A percentile compares a stretch with the other conserved stretches of the same genome.
Evolutionary conservation across 176 grass and related monocot genomes (phyloP).

Genomic region (Eragrostis nindensis): DNA sequence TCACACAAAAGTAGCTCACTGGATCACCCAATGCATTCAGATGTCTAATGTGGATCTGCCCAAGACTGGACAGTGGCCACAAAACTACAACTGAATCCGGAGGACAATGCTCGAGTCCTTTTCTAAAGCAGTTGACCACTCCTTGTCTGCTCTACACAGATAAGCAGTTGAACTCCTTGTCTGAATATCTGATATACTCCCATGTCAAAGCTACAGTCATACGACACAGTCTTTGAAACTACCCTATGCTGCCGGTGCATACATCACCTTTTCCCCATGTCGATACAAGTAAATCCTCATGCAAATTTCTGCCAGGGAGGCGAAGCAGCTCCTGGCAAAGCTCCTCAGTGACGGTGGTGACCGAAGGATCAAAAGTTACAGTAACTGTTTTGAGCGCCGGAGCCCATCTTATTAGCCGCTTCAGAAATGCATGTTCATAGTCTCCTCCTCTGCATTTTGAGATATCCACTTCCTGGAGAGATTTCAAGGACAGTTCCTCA

Average conservation of each 20-base stretch:
- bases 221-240: no score
- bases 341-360: not conserved
- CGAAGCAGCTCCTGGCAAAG: not conserved
- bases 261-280: constrained; percentile 5
- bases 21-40: no score
- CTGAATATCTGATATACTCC: not conserved
- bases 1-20: no score
- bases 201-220: no score
- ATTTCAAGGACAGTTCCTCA: not conserved
- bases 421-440: not conserved
- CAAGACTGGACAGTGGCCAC: no score
- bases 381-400: not conserved
- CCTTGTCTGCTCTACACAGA: no score
- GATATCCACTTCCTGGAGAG: not conserved
- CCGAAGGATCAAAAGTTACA: not conserved
- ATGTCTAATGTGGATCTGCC: no score
- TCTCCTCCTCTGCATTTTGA: not conserved
- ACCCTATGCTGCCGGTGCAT: not conserved
- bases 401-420: not conserved
- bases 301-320: not conserved
- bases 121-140: no score
- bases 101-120: no score
- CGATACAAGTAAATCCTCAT: not conserved
- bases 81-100: no score
- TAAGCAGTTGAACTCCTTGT: no score